Base-by-base conservation (phyloP, 306 rosid genomes). In the Vigna hirtella region DNA sequence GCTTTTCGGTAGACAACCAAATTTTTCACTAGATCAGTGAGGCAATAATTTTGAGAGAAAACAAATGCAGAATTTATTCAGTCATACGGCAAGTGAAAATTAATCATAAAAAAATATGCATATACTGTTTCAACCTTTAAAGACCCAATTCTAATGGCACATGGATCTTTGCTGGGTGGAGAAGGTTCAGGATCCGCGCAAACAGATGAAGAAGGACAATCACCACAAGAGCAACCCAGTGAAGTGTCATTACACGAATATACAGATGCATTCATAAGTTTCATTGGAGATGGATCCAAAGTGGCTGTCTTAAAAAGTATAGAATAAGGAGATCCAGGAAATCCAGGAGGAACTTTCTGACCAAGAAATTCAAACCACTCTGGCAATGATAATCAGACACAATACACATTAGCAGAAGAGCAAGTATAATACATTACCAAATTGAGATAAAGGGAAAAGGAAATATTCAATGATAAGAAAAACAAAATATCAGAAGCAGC, bases 151-250 rank as follows among this genome's bases (percentile, higher is more conserved):
- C 65, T 85, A 78, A 94, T 79, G 56, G 87, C 78, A 88, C 98
- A 94, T 66, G 90, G 76, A 47, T 89, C 89, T 40, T 83, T 84
- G 70, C 63, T 87, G 53, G 80, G 89, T 38, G 95, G 98, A 47
- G 91, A 83, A 83, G 97, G 97, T 85, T 90, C 92, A 55, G 88
- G 14, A 66, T 34, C 73, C 4, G 92, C 83, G 89, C 98, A 94
- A 58, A 79, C 70, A 15, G 97, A 87, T 82, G 97, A 86, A 82
- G 79, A 80, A 70, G 97, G 98, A 74, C 98, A 94, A 86, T 94
- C 98, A 59, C 98, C 98, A 34, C 98, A 94, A 81, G 98, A 94
- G 86, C 98, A 94, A 74, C 97, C 97, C 59, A 94, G 87, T 59
- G 98, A 92, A 81, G 93, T 89, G 89, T 94, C 98, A 76, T 84